Conservation (phyloP, 140 eudicot species). For the Cichorium intybus region DNA sequence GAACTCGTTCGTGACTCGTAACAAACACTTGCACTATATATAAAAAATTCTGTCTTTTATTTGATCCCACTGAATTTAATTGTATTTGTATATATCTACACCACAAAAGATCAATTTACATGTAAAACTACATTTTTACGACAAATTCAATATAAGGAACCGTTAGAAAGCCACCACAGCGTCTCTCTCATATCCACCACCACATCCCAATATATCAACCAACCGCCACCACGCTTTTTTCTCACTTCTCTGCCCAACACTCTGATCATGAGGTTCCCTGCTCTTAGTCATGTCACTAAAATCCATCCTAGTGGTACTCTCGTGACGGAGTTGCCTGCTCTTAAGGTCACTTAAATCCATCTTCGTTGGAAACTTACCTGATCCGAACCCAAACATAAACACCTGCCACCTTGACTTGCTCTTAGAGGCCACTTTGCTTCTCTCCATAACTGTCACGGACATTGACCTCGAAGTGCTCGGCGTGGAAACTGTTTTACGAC, state of each 20-base stretch:
- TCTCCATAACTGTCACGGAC: conserved; percentile 18
- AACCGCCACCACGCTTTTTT: conserved; percentile 36
- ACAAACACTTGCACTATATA: background rate
- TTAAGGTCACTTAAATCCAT: conserved; percentile 49
- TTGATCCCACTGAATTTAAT: background rate
- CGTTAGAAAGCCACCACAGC: conserved; percentile 12
- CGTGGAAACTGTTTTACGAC: conserved; percentile 18
- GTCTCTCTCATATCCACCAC: conserved; percentile 28
- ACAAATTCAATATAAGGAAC: background rate
- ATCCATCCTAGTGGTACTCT: conserved; percentile 26
- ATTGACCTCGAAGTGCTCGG: conserved; percentile 23
- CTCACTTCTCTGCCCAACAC: conserved; percentile 14
- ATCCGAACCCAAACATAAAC: conserved; percentile 44
- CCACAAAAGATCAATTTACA: conserved; percentile 9
- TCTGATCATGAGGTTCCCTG: conserved; percentile 27
- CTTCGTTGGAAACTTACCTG: conserved; percentile 35
- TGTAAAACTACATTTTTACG: background rate
- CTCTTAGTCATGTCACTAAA: conserved; percentile 34
- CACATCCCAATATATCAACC: conserved; percentile 38
- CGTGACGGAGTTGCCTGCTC: conserved; percentile 35
- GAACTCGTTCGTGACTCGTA: background rate
- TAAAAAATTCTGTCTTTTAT: background rate
- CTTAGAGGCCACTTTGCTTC: conserved; percentile 20
- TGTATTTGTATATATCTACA: background rate
- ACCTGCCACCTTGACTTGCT: conserved; percentile 39